Evolutionary conservation across 306 rosid species (phyloP).

Genomic region (Lathyrus oleraceus): DNA sequence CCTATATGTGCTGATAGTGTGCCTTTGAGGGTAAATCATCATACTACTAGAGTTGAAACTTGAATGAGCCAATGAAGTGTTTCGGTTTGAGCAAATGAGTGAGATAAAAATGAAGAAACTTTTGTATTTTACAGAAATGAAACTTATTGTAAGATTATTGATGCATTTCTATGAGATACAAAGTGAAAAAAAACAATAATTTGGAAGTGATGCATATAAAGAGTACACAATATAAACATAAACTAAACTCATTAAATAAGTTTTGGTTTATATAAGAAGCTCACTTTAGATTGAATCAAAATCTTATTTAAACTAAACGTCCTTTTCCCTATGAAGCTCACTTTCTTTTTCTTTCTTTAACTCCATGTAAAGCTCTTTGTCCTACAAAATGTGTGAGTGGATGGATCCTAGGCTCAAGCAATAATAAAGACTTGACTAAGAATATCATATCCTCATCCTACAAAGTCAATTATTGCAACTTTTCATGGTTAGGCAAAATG

Average conservation of each 20-base stretch:
- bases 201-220: too few relatives aligned
- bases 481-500: constrained; percentile 38
- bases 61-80: background rate
- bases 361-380: constrained; percentile 26
- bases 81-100: background rate
- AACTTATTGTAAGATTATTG: background rate
- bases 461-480: constrained; percentile 39
- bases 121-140: too few relatives aligned
- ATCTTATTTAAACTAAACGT: background rate
- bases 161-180: too few relatives aligned
- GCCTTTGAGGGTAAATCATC: too few relatives aligned
- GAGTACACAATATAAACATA: too few relatives aligned
- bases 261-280: too few relatives aligned
- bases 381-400: constrained; percentile 12
- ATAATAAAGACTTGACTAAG: constrained; percentile 30
- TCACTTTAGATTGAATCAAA: background rate
- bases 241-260: too few relatives aligned
- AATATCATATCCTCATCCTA: constrained; percentile 7
- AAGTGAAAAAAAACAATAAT: too few relatives aligned
- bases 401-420: constrained; percentile 41
- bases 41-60: background rate
- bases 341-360: constrained; percentile 10
- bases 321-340: background rate
- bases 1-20: too few relatives aligned
- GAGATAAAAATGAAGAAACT: background rate